Percentiles rank a stretch among this genome's conserved stretches.
These are phyloP conservation scores for Rhizomucor pusillus DNA, from an alignment of 371 early-diverging fungal species.

Conservation along the genomic window DNA sequence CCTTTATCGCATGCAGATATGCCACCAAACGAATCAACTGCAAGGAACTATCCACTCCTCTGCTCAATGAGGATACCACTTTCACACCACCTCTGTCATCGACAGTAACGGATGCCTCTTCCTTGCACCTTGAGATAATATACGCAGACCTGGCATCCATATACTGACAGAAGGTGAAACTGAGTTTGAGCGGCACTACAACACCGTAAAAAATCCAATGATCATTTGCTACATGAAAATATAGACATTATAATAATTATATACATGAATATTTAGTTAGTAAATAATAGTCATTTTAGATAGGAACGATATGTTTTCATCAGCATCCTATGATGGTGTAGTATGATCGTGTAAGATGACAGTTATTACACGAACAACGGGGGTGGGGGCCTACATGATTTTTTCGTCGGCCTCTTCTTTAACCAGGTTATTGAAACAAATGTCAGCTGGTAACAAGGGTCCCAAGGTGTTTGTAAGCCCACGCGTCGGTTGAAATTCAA, in stretches of 20 bases:
- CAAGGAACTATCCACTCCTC: neutral
- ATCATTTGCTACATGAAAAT: neutral
- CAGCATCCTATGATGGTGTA: no score
- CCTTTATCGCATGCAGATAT: no score
- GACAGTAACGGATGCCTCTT: neutral
- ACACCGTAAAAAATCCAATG: neutral
- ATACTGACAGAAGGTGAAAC: neutral
- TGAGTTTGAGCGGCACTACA: neutral
- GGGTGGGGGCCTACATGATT: no score
- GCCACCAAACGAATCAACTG: neutral
- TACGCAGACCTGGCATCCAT: neutral
- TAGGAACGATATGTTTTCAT: no score
- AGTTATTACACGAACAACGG: no score
- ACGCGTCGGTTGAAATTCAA: constrained; percentile 42
- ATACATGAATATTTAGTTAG: neutral
- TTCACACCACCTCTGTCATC: neutral
- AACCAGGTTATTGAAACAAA: no score
- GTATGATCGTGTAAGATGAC: no score
- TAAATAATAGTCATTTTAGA: no score
- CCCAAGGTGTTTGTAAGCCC: constrained; percentile 55
- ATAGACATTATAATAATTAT: neutral
- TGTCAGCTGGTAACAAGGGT: constrained; percentile 18
- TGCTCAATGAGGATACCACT: neutral
- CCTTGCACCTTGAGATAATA: neutral
- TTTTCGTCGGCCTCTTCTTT: no score